phyloP scores from a whole-genome alignment of 441 rosid genomes.

The Euphorbia schlechtendalii region DNA sequence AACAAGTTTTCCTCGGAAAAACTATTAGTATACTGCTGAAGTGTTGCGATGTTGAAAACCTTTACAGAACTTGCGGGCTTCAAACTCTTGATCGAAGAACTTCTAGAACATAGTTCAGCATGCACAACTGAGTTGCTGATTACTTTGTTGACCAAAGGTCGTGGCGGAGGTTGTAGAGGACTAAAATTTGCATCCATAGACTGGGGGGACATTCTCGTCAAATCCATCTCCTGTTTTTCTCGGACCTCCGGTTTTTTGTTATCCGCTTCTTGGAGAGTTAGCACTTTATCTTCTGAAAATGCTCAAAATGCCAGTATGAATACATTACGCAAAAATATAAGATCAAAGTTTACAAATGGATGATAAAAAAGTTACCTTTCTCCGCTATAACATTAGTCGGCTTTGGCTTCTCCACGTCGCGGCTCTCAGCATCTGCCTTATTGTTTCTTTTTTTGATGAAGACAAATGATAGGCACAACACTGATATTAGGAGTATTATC shows the following conservation, averaged over 20 bases:
- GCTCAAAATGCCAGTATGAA: slow-evolving; percentile 20
- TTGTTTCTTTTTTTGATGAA: slow-evolving; percentile 34
- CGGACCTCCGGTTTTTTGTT: too few relatives aligned
- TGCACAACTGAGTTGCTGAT: slow-evolving; percentile 28
- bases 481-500: slow-evolving; percentile 34
- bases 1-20: slow-evolving; percentile 67
- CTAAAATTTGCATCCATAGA: slow-evolving; percentile 19
- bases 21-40: slow-evolving; percentile 75
- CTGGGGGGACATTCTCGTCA: too few relatives aligned
- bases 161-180: slow-evolving; percentile 36
- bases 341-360: too few relatives aligned
- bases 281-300: slow-evolving; percentile 38
- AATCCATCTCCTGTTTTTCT: too few relatives aligned
- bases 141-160: slow-evolving; percentile 30
- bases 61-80: slow-evolving; percentile 35
- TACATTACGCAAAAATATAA: too few relatives aligned
- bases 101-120: slow-evolving; percentile 21
- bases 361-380: slow-evolving; percentile 50
- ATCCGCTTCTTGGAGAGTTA: slow-evolving; percentile 32
- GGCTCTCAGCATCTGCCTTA: slow-evolving; percentile 24
- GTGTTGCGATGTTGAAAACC: slow-evolving; percentile 63
- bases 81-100: slow-evolving; percentile 32
- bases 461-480: slow-evolving; percentile 39
- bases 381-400: slow-evolving; percentile 22
- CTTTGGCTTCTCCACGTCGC: slow-evolving; percentile 27